Percentiles rank a stretch among this genome's conserved stretches.
phyloP scores from a whole-genome alignment of 345 rosid species.

The Citrus sinensis region DVS_A1.0 CM039169.1:30432501-30433000 shows the following conservation, averaged over 20 bases:
- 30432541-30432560: neutral
- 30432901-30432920: neutral
- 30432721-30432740: neutral
- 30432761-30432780: neutral
- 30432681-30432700: neutral
- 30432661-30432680: neutral
- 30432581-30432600: neutral
- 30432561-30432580: neutral
- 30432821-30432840: neutral
- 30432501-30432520: neutral
- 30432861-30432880: neutral
- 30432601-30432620: neutral
- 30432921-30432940: neutral
- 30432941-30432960: neutral
- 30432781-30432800: neutral
- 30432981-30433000: too few species aligned
- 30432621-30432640: neutral
- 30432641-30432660: neutral
- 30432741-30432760: neutral
- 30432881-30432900: neutral
- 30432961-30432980: neutral
- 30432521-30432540: neutral
- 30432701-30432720: neutral
- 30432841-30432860: neutral
- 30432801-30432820: neutral